These are phyloP conservation scores for Albifimbria verrucaria DNA, from an alignment of 2,329 filamentous ascomycete genomes.

Conservation along the genomic window DNA sequence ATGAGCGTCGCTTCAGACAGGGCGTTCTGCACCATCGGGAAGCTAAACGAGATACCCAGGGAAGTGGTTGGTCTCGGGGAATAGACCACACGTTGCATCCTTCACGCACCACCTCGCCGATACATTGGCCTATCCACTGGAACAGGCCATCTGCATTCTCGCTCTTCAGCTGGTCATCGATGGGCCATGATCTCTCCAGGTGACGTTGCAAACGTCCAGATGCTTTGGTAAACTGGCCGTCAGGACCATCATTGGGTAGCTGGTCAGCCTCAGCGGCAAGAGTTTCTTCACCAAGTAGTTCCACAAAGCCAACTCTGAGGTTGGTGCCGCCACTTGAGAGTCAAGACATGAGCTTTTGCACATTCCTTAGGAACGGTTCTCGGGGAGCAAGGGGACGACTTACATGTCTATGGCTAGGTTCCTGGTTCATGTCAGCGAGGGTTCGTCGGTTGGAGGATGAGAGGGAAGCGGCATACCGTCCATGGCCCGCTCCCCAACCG, in stretches of 20 bases:
- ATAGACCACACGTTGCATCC: slow-evolving; percentile 44
- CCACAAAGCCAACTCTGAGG: slow-evolving; percentile 64
- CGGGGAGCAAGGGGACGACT: slow-evolving; percentile 22
- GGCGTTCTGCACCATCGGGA: slow-evolving; percentile 64
- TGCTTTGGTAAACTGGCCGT: slow-evolving; percentile 11
- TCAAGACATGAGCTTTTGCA: slow-evolving; percentile 17
- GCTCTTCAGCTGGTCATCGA: slow-evolving; percentile 68
- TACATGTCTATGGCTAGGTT: slow-evolving; percentile 65
- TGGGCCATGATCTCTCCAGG: slow-evolving; percentile 71
- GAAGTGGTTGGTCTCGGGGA: slow-evolving; percentile 41
- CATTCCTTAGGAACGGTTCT: slow-evolving; percentile 15
- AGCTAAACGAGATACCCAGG: slow-evolving; percentile 68
- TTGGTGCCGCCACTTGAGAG: slow-evolving; percentile 62
- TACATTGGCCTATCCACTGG: slow-evolving; percentile 75
- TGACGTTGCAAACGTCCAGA: slow-evolving; percentile 50
- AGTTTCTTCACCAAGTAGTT: slow-evolving; percentile 44
- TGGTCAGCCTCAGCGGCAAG: slow-evolving; percentile 1
- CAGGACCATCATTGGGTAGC: slow-evolving; percentile 11
- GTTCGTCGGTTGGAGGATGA: slow-evolving; percentile 10
- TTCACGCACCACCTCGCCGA: slow-evolving; percentile 67
- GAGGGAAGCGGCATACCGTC: slow-evolving; percentile 41
- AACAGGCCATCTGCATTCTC: slow-evolving; percentile 74
- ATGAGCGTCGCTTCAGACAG: slow-evolving; percentile 61
- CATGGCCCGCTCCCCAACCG: slow-evolving; percentile 37
- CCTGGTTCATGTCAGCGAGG: slow-evolving; percentile 30